These are phyloP conservation scores for Chlorociboria aeruginascens DNA, from an alignment of 495 filamentous ascomycete species.

Conservation along the genomic window DNA sequence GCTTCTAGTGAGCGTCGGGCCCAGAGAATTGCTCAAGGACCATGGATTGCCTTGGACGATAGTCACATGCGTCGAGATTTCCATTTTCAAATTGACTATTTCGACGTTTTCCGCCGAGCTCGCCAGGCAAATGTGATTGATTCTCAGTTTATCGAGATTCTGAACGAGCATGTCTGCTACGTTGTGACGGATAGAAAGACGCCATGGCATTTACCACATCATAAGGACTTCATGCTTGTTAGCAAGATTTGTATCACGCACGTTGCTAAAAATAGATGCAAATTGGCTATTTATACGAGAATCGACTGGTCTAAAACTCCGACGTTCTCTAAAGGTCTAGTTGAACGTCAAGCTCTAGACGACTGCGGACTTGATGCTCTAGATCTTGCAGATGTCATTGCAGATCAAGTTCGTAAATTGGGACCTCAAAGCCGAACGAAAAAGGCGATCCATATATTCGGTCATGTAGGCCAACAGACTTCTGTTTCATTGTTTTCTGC, in stretches of 20 bases:
- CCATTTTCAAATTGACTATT: constrained; percentile 60
- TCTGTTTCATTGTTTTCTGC: constrained; percentile 49
- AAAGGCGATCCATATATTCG: constrained; percentile 84
- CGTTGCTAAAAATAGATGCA: constrained; percentile 81
- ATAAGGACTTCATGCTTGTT: constrained; percentile 66
- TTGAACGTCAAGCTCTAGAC: constrained; percentile 68
- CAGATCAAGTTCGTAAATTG: constrained; percentile 75
- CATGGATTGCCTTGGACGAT: constrained; percentile 62
- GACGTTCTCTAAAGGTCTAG: constrained; percentile 52
- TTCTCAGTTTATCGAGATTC: constrained; percentile 79
- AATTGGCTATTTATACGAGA: constrained; percentile 75
- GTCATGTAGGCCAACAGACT: constrained; percentile 65
- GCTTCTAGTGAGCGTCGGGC: constrained; percentile 51
- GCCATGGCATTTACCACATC: constrained; percentile 83
- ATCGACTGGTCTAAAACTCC: constrained; percentile 73
- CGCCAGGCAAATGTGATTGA: constrained; percentile 56
- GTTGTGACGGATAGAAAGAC: constrained; percentile 79
- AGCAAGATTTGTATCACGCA: constrained; percentile 93
- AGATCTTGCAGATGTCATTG: constrained; percentile 74
- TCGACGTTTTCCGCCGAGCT: constrained; percentile 48
- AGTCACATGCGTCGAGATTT: constrained; percentile 65
- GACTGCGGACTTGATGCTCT: constrained; percentile 75
- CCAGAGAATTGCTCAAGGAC: constrained; percentile 68
- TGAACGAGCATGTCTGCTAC: constrained; percentile 93
- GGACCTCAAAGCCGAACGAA: constrained; percentile 75